phyloP scores from a whole-genome alignment of 1,139 yeast species.

The Kazachstania sp. region DNA sequence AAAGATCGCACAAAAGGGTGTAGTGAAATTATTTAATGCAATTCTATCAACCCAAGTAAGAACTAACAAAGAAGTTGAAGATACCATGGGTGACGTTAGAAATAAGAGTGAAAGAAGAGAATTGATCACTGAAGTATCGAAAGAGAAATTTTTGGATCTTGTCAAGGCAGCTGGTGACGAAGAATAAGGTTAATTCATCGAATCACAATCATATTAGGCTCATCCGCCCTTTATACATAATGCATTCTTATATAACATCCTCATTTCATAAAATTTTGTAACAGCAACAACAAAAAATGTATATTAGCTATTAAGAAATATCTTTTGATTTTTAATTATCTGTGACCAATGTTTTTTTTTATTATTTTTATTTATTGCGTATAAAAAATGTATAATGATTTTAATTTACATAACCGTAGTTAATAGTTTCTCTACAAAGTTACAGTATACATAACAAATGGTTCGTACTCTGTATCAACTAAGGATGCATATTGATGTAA shows the following conservation, averaged over 20 bases:
- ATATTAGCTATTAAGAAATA: background rate
- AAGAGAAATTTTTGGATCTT: slow-evolving; percentile 81
- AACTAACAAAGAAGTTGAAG: slow-evolving; percentile 38
- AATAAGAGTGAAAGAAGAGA: slow-evolving; percentile 45
- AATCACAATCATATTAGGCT: background rate
- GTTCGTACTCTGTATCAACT: slow-evolving; percentile 92
- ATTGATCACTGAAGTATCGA: slow-evolving; percentile 69
- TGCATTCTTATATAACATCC: background rate
- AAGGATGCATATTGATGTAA: slow-evolving; percentile 82
- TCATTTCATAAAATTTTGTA: background rate
- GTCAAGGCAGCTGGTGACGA: slow-evolving; percentile 71
- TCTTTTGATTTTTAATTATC: too few relatives aligned
- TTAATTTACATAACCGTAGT: background rate
- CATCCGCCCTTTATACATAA: background rate
- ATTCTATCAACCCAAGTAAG: slow-evolving; percentile 72
- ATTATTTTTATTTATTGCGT: background rate
- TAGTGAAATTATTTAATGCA: slow-evolving; percentile 84
- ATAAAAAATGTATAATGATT: background rate
- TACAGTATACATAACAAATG: slow-evolving; percentile 74
- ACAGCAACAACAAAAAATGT: background rate
- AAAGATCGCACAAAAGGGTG: slow-evolving; percentile 90
- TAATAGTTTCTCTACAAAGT: slow-evolving; percentile 17
- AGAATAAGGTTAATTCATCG: slow-evolving; percentile 4
- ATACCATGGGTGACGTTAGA: slow-evolving; percentile 32
- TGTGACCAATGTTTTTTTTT: background rate